Evolutionary conservation across 805 yeast species (phyloP), one percentile per base, ranked within the genome.

Genomic region (Pichia deserticola): DNA sequence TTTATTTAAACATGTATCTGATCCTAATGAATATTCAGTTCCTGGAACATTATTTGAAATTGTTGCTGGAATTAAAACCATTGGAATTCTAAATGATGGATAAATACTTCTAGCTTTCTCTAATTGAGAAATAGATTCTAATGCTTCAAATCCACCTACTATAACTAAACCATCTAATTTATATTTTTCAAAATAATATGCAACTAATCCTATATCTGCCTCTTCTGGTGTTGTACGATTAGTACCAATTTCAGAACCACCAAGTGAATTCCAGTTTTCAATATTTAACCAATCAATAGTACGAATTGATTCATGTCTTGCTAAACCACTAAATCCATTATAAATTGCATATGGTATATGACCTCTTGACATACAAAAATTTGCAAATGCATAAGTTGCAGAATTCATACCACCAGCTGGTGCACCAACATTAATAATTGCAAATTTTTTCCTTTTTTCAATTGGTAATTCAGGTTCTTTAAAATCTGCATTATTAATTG

Each of bases 181-280:
- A 66, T 78, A 78, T 59, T 84, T 81, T 63, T 82, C 84, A 59
- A 86, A 79, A 58, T 83, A 77, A 65, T 77, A 85, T 1, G 92
- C 90, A 49, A 86, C 76, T 64, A 77, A 70, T 42, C 92, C 93
- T 50, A 79, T 70, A 66, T 85, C 84, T 28, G 78, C 72, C 47
- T 80, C 84, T 51, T 73, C 70, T 8, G 92, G 90, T 11, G 84
- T 75, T 29, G 77, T 67, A 65, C 93, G 73, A 69, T 86, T 86
- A 40, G 95, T 86, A 60, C 95, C 95, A 44, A 86, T 74, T 66
- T 84, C 92, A 9, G 88, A 82, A 49, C 95, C 95, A 64, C 95
- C 95, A 47, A 72, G 65, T 42, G 78, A 75, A 57, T 80, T 79
- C 90, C 92, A 86, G 33, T 81, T 82, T 56, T 81, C 82, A 57